Percentiles rank a stretch among this genome's conserved stretches.
phyloP scores from a whole-genome alignment of 306 rosid species.

The Casuarina equisetifolia region DNA sequence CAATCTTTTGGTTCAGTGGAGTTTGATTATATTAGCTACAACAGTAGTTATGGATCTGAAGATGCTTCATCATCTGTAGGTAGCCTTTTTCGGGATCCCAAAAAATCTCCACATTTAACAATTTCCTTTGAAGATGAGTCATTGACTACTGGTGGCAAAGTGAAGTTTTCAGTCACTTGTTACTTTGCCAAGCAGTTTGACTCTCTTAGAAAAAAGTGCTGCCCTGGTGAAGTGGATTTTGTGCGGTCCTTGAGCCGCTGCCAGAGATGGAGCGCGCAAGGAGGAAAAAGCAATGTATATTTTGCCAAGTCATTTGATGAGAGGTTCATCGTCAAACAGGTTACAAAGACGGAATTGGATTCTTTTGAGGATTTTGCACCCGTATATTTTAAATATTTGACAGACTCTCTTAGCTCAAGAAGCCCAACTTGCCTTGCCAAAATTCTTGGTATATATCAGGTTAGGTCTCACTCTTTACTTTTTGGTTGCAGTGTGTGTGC shows the following conservation, averaged over 20 bases:
- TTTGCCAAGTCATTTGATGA: slow-evolving; percentile 96
- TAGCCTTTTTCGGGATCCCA: slow-evolving; percentile 60
- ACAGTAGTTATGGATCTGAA: slow-evolving; percentile 75
- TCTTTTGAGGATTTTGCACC: slow-evolving; percentile 89
- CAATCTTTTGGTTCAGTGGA: slow-evolving; percentile 65
- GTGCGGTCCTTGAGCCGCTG: slow-evolving; percentile 90
- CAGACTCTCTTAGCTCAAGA: slow-evolving; percentile 59
- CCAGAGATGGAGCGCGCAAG: slow-evolving; percentile 93
- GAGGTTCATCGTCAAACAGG: slow-evolving; percentile 89
- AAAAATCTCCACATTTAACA: slow-evolving; percentile 68
- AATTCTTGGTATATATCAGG: slow-evolving; percentile 94
- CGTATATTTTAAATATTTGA: slow-evolving; percentile 80
- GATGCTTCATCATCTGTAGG: slow-evolving; percentile 68
- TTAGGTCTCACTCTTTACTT: slow-evolving; percentile 27
- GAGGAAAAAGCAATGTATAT: slow-evolving; percentile 97
- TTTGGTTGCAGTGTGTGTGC: neutral
- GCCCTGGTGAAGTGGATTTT: slow-evolving; percentile 79
- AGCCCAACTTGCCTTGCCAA: slow-evolving; percentile 99
- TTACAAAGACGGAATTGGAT: slow-evolving; percentile 87
- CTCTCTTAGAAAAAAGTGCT: slow-evolving; percentile 79
- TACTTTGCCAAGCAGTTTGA: slow-evolving; percentile 90
- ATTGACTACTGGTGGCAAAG: slow-evolving; percentile 62
- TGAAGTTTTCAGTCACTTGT: slow-evolving; percentile 89
- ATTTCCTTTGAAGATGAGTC: slow-evolving; percentile 78
- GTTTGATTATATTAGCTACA: slow-evolving; percentile 63